These are phyloP conservation scores for Neurospora sp. DNA, from an alignment of 2,329 filamentous ascomycete species.

Conservation along the genomic window DNA sequence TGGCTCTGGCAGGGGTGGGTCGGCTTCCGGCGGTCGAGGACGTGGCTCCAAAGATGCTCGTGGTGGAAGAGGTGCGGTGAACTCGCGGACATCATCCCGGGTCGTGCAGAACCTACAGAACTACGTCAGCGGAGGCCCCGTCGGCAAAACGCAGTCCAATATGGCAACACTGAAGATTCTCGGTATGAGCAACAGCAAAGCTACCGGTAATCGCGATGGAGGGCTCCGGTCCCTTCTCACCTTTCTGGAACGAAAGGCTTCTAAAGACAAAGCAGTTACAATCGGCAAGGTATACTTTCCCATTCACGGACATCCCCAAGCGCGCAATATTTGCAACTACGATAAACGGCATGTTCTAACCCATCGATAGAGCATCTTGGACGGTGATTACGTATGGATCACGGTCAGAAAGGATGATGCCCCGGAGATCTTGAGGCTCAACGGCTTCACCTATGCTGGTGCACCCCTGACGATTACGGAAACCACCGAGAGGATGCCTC, in stretches of 20 bases:
- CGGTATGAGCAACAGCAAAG: constrained; percentile 61
- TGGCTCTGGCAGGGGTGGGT: constrained; percentile 5
- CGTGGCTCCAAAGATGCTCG: constrained; percentile 8
- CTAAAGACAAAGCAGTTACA: constrained; percentile 44
- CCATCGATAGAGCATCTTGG: constrained; percentile 29
- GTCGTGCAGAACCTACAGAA: constrained; percentile 15
- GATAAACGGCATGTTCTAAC: constrained; percentile 7
- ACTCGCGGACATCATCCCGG: constrained; percentile 7
- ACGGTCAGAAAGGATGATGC: constrained; percentile 55
- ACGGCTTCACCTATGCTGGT: constrained; percentile 60
- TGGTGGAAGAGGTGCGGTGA: constrained; percentile 11
- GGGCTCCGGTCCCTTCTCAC: constrained; percentile 53
- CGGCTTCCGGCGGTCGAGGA: constrained; percentile 4
- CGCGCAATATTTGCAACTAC: constrained; percentile 7
- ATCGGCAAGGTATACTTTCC: constrained; percentile 67
- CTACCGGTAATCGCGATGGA: constrained; percentile 53
- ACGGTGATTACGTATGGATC: constrained; percentile 60
- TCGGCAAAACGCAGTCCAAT: constrained; percentile 18
- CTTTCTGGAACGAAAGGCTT: constrained; percentile 64
- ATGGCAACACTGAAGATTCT: constrained; percentile 38
- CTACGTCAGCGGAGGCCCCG: constrained; percentile 7
- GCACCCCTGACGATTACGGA: constrained; percentile 46
- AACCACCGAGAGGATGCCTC: constrained; percentile 30
- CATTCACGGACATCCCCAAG: constrained; percentile 27
- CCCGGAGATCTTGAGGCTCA: constrained; percentile 55